phyloP scores from a whole-genome alignment of 2,329 filamentous ascomycete genomes.

The Kalaharituber pfeilii region DNA sequence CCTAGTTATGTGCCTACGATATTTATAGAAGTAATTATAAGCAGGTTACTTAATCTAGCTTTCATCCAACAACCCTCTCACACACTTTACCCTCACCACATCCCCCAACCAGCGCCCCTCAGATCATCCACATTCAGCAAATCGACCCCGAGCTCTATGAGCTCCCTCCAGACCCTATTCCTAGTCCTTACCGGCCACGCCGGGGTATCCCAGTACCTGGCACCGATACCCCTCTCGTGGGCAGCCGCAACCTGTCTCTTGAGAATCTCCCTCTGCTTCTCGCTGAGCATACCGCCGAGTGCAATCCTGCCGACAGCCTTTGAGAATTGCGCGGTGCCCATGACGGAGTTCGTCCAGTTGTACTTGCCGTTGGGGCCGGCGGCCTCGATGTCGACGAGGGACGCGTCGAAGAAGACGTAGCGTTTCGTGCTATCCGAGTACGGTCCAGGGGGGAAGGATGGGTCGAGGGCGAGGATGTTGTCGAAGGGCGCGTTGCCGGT shows the following conservation, averaged over 20 bases:
- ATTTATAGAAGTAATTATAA: no score
- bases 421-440: constrained; percentile 32
- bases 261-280: constrained; percentile 19
- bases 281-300: constrained; percentile 9
- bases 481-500: constrained; percentile 48
- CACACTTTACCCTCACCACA: background rate
- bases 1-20: no score
- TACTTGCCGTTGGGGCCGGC: constrained; percentile 11
- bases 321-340: constrained; percentile 19
- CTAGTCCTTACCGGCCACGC: constrained; percentile 38
- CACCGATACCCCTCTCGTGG: constrained; percentile 37
- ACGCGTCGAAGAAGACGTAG: constrained; percentile 49
- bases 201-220: constrained; percentile 44
- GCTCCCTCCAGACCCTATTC: constrained; percentile 39
- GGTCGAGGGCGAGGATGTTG: no score
- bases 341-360: constrained; percentile 22
- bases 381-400: background rate
- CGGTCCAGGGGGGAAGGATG: constrained; percentile 22
- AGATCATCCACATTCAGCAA: constrained; percentile 46
- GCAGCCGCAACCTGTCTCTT: constrained; percentile 26
- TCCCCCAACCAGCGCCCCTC: constrained; percentile 26
- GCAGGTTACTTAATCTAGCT: no score
- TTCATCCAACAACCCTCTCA: background rate
- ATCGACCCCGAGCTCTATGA: constrained; percentile 42
- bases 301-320: constrained; percentile 14